Percentiles rank a stretch among this genome's conserved stretches.
Evolutionary conservation across 768 basidiomycete species (phyloP).

Genomic region (Cyclocybe cylindracea): DNA sequence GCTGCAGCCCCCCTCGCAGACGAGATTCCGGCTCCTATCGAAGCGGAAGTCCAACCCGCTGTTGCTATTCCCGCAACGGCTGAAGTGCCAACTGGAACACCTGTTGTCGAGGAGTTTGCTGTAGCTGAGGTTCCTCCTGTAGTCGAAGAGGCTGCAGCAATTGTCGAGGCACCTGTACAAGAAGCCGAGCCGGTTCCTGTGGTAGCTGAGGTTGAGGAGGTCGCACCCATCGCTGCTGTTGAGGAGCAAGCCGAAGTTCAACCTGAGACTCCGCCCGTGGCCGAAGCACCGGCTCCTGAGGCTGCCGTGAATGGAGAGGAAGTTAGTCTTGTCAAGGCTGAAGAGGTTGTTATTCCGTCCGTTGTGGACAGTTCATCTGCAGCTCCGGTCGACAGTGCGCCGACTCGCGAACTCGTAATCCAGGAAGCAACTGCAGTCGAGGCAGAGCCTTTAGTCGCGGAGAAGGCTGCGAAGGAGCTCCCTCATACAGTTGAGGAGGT

Average conservation of each 20-base stretch:
- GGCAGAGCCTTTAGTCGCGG: no score
- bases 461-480: no score
- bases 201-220: not conserved
- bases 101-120: no score
- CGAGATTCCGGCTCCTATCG: no score
- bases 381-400: no score
- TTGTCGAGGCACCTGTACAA: not conserved
- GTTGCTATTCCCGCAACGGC: no score
- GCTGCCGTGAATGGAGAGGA: not conserved
- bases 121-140: no score
- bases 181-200: not conserved
- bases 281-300: not conserved
- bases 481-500: slow-evolving; percentile 13
- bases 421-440: no score
- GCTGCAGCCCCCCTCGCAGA: no score
- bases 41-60: no score
- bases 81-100: no score
- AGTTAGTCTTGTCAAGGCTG: slow-evolving; percentile 5
- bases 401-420: no score
- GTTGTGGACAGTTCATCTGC: slow-evolving; percentile 3
- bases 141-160: slow-evolving; percentile 1
- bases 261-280: not conserved
- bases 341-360: not conserved
- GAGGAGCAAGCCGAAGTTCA: not conserved
- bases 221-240: not conserved